Percentiles rank a stretch among this genome's conserved stretches.
phyloP scores from a whole-genome alignment of 306 rosid genomes.

The Psophocarpus tetragonolobus region DNA sequence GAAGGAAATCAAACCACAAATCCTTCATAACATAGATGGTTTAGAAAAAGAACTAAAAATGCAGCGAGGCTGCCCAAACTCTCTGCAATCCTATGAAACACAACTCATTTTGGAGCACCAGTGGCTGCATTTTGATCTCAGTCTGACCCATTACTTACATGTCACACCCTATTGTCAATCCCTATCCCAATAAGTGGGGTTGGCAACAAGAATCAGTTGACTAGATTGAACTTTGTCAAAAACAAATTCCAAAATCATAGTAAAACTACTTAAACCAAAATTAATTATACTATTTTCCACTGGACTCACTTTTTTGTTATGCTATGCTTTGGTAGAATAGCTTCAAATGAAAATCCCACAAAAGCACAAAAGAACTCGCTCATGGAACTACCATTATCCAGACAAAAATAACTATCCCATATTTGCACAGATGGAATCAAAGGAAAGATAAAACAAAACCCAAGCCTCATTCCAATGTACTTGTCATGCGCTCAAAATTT shows the following conservation, averaged over 20 bases:
- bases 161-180: background rate
- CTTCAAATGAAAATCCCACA: background rate
- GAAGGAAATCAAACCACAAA: conserved; percentile 5
- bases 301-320: background rate
- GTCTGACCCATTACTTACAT: background rate
- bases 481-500: background rate
- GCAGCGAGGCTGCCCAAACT: background rate
- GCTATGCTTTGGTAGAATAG: background rate
- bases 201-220: background rate
- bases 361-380: conserved; percentile 12
- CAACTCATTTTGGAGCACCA: background rate
- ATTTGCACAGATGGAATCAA: background rate
- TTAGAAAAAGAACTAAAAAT: background rate
- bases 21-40: background rate
- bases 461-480: background rate
- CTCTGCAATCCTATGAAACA: background rate
- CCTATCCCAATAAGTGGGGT: background rate
- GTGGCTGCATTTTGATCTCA: background rate
- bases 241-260: background rate
- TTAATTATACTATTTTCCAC: background rate
- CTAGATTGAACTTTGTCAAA: background rate
- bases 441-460: background rate
- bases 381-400: background rate
- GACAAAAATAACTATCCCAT: background rate
- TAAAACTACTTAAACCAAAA: background rate